These are phyloP conservation scores for Amborella trichopoda DNA, from an alignment of 164 flowering plant genomes.

Conservation along the genomic window DNA sequence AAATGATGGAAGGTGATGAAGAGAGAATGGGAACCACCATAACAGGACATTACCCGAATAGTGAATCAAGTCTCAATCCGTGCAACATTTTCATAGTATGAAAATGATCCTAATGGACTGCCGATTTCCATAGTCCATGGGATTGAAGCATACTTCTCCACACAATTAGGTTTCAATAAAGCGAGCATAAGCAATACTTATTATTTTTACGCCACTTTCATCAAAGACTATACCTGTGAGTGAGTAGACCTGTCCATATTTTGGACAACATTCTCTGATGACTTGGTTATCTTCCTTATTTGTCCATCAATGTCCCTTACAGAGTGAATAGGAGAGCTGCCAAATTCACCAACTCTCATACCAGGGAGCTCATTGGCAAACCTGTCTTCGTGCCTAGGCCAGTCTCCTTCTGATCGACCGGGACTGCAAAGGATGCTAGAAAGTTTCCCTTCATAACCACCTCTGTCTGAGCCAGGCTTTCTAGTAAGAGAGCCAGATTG, in stretches of 20 bases:
- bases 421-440: constrained; percentile 73
- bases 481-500: constrained; percentile 51
- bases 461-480: constrained; percentile 86
- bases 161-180: too few species aligned
- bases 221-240: constrained; percentile 38
- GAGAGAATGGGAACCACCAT: too few species aligned
- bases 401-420: constrained; percentile 33
- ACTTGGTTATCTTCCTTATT: background rate
- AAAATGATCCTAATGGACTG: too few species aligned
- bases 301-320: constrained; percentile 23
- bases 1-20: too few species aligned
- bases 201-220: too few species aligned
- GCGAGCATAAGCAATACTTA: too few species aligned
- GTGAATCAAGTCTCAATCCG: too few species aligned
- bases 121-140: too few species aligned
- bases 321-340: constrained; percentile 36
- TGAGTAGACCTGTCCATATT: constrained; percentile 23
- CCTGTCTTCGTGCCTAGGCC: constrained; percentile 44
- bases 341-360: constrained; percentile 32
- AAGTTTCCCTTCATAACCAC: constrained; percentile 50
- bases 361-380: constrained; percentile 72
- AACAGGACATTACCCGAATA: too few species aligned
- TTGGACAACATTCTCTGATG: constrained; percentile 20
- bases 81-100: too few species aligned
- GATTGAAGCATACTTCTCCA: too few species aligned